phyloP scores from a whole-genome alignment of 306 rosid species.

The Gastrolobium villosum region DNA sequence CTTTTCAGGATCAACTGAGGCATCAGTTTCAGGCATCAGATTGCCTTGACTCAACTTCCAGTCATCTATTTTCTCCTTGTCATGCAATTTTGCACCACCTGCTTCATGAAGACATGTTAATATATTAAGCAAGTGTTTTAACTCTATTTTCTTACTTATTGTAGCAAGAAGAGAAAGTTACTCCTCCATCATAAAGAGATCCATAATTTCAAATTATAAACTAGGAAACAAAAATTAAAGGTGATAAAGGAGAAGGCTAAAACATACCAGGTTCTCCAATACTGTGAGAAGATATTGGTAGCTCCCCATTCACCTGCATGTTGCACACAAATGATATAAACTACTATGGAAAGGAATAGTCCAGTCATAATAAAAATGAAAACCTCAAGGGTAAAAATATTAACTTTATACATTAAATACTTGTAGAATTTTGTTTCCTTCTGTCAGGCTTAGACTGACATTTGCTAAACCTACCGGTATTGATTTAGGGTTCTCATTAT shows the following conservation, averaged over 20 bases:
- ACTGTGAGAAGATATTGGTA: conserved; percentile 58
- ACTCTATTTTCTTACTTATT: conserved; percentile 10
- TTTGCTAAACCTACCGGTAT: conserved; percentile 43
- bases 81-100: conserved; percentile 79
- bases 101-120: conserved; percentile 41
- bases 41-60: conserved; percentile 90
- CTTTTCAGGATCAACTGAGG: conserved; percentile 78
- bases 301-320: conserved; percentile 80
- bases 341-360: conserved; percentile 14
- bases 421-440: conserved; percentile 11
- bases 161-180: conserved; percentile 5
- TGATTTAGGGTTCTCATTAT: conserved; percentile 61
- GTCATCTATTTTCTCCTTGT: conserved; percentile 82
- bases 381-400: not conserved
- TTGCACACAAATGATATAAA: conserved; percentile 33
- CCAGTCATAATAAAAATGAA: conserved; percentile 9
- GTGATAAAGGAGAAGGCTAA: conserved; percentile 22
- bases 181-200: not conserved
- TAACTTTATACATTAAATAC: not conserved
- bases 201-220: conserved; percentile 20
- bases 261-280: conserved; percentile 63
- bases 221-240: not conserved
- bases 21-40: conserved; percentile 76
- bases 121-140: not conserved
- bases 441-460: conserved; percentile 24